Evolutionary conservation across 768 basidiomycete genomes (phyloP).

Genomic region (Leccinum incarnatum): DNA sequence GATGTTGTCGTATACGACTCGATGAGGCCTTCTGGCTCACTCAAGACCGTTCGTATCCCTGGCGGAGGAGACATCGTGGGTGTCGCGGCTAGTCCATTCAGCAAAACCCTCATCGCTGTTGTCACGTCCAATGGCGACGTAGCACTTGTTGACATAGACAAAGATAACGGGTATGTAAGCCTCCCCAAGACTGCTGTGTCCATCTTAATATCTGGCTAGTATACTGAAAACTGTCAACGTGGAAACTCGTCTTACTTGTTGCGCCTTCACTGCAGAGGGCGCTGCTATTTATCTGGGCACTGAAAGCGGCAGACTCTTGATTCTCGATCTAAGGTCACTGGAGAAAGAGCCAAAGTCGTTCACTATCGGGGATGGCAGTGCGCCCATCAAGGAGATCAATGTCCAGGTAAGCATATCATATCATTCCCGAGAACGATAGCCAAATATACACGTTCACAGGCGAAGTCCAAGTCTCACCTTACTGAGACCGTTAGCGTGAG

Average conservation of each 20-base stretch:
- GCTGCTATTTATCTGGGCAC: conserved; percentile 66
- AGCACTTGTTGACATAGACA: conserved; percentile 66
- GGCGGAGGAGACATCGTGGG: conserved; percentile 53
- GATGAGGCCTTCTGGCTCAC: conserved; percentile 52
- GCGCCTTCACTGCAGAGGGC: conserved; percentile 68
- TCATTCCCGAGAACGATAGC: not conserved
- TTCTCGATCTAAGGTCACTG: conserved; percentile 61
- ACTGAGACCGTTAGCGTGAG: conserved; percentile 5
- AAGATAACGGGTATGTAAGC: conserved; percentile 60
- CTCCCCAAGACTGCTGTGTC: not conserved
- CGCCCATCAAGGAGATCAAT: conserved; percentile 49
- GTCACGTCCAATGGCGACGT: conserved; percentile 54
- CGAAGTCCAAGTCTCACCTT: conserved; percentile 17
- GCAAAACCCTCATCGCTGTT: conserved; percentile 65
- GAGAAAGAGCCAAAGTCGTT: conserved; percentile 63
- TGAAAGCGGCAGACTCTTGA: conserved; percentile 57
- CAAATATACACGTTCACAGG: conserved; percentile 5
- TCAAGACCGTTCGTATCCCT: conserved; percentile 49
- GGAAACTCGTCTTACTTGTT: conserved; percentile 53
- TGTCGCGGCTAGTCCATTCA: conserved; percentile 69
- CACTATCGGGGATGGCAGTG: conserved; percentile 45
- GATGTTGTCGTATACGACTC: conserved; percentile 63
- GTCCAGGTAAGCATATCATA: conserved; percentile 48
- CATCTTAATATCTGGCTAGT: conserved; percentile 33
- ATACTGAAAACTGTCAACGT: conserved; percentile 57